Percentiles rank a stretch among this genome's conserved stretches.
Evolutionary conservation across 768 basidiomycete genomes (phyloP).

Genomic region (Phallus indusiatus): DNA sequence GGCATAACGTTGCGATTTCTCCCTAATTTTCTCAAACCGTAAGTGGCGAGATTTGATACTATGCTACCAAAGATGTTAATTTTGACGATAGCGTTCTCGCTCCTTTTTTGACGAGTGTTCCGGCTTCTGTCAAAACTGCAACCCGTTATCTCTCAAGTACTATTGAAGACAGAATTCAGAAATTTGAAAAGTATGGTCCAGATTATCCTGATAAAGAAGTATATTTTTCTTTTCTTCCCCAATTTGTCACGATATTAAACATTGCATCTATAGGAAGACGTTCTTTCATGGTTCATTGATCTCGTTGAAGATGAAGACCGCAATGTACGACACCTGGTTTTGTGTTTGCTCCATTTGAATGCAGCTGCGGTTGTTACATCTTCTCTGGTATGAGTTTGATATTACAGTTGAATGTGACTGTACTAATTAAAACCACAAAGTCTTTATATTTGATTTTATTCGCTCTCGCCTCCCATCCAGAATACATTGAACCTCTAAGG

Average conservation of each 20-base stretch:
- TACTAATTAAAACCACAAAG: constrained; percentile 10
- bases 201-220: constrained; percentile 31
- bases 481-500: constrained; percentile 23
- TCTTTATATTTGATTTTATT: constrained; percentile 26
- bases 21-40: constrained; percentile 38
- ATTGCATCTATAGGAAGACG: constrained; percentile 24
- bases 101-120: constrained; percentile 11
- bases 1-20: constrained; percentile 26
- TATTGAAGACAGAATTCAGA: constrained; percentile 24
- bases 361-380: constrained; percentile 13
- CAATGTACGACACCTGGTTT: constrained; percentile 19
- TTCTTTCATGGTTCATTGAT: constrained; percentile 32
- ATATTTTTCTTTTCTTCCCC: constrained; percentile 1
- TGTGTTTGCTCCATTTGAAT: constrained; percentile 3
- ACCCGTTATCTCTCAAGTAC: constrained; percentile 12
- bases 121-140: constrained; percentile 11
- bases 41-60: constrained; percentile 13
- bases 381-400: constrained; percentile 1
- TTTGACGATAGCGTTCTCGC: constrained; percentile 14
- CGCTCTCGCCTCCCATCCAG: constrained; percentile 26
- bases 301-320: constrained; percentile 18
- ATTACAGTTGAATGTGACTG: not conserved
- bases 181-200: constrained; percentile 21
- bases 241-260: not conserved
- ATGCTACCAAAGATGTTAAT: constrained; percentile 12